Percentiles rank a stretch among this genome's conserved stretches.
Evolutionary conservation across 2,329 filamentous ascomycete species (phyloP).

Genomic region (Cladophialophora exuberans): DNA sequence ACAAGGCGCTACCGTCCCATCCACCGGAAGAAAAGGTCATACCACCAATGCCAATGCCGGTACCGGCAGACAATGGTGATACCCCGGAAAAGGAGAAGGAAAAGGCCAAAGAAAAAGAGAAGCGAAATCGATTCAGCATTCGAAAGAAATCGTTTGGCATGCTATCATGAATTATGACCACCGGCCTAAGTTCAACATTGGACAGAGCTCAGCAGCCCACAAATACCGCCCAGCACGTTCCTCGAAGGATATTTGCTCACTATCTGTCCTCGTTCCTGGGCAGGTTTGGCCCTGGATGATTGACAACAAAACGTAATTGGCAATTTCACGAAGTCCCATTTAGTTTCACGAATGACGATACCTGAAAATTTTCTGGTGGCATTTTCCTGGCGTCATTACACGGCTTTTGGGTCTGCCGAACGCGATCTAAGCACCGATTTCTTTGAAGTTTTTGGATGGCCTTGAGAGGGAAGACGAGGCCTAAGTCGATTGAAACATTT

Average conservation of each 20-base stretch:
- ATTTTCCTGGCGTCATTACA: background rate
- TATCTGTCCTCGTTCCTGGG: no score
- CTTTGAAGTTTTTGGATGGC: no score
- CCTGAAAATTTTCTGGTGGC: background rate
- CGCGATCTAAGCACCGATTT: no score
- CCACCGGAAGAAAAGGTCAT: constrained; percentile 21
- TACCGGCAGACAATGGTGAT: constrained; percentile 17
- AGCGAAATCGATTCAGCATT: constrained; percentile 48
- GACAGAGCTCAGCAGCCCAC: no score
- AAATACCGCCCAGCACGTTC: no score
- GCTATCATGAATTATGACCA: constrained; percentile 19
- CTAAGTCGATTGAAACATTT: no score
- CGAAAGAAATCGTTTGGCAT: constrained; percentile 50
- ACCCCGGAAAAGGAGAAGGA: constrained; percentile 42
- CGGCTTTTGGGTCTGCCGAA: no score
- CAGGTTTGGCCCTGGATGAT: no score
- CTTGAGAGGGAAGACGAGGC: no score
- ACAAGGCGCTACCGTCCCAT: constrained; percentile 26
- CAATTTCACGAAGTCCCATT: no score
- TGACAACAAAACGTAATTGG: no score
- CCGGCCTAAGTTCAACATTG: background rate
- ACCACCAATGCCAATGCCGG: constrained; percentile 14
- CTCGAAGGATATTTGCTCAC: background rate
- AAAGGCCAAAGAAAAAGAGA: constrained; percentile 41
- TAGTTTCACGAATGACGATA: background rate